Evolutionary conservation across 352 stramenopile genomes (phyloP), one percentile per base, ranked within the genome.

Genomic region (Phytophthora fragariaefolia): DNA sequence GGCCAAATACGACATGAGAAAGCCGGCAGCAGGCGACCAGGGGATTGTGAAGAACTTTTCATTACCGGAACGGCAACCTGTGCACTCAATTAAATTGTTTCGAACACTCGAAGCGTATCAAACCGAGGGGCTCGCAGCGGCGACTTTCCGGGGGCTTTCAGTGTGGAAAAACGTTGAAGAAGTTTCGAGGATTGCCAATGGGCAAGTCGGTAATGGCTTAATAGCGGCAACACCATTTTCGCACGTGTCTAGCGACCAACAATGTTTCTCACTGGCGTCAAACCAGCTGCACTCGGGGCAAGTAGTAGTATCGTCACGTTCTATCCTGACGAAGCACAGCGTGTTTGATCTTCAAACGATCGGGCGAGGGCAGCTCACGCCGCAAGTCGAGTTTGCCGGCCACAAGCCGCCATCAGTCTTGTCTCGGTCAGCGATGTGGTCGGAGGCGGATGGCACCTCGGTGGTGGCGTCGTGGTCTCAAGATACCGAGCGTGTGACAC

Each of bases 1-100:
- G 34, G 69, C 60, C 17, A 73, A 83, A 50, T 90, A 82, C 49
- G 80, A 90, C 51, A 76, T 85, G 59, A 69, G 82, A 38, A 83
- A 77, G 42, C 54, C 74, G 1, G 7, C n/a, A 38, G 34, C 10
- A 24, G 63, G 70, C 3, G 45, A 74, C 6, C 54, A 80, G 2
- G 66, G 58, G 10, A 64, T 80, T 8, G 71, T 86, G 2, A 49
- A 75, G 32, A 65, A 28, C 9, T 85, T 85, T 47, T 47, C 51
- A 4, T 62, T 83, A 7, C 76, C 71, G 1, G 64, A 84, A 50
- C 63, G 67, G 10, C 82, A 90, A 56, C 81, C 81, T 1, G 81
- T 90, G 57, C 82, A 90, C 38, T 80, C 77, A 6, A 69, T 84
- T 6, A 71, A 81, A 23, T 36, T 80, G 36, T 81, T 85, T 45